These are phyloP conservation scores for Candolleomyces eurysporus DNA, from an alignment of 768 basidiomycete species.

Conservation along the genomic window DNA sequence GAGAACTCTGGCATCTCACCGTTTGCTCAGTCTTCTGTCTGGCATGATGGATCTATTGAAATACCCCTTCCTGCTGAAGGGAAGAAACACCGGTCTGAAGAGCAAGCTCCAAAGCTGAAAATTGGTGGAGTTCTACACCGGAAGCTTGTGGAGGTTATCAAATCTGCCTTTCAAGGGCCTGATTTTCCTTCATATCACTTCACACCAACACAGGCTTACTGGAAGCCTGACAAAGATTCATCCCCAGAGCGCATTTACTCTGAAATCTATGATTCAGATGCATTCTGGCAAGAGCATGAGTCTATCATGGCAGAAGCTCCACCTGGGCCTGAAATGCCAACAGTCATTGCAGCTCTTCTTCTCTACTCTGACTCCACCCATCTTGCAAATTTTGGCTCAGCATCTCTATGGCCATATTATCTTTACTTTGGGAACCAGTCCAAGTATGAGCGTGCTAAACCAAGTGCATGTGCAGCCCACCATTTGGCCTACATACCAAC, in stretches of 20 bases:
- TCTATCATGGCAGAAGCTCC: slow-evolving; percentile 21
- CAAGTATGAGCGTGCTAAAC: slow-evolving; percentile 15
- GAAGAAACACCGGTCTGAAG: slow-evolving; percentile 14
- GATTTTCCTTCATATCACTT: slow-evolving; percentile 11
- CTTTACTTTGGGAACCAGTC: slow-evolving; percentile 15
- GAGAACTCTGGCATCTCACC: not conserved
- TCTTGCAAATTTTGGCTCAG: slow-evolving; percentile 15
- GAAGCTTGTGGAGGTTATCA: slow-evolving; percentile 9
- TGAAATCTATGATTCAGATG: slow-evolving; percentile 33
- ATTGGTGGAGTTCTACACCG: slow-evolving; percentile 15
- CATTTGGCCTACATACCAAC: slow-evolving; percentile 20
- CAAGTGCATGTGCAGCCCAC: slow-evolving; percentile 9
- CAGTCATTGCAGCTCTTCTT: slow-evolving; percentile 22
- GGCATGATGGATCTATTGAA: slow-evolving; percentile 15
- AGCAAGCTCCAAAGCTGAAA: slow-evolving; percentile 14
- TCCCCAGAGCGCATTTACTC: slow-evolving; percentile 17
- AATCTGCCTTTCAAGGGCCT: slow-evolving; percentile 8
- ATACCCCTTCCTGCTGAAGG: slow-evolving; percentile 20
- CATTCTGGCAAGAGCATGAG: slow-evolving; percentile 26
- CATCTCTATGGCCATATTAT: slow-evolving; percentile 18
- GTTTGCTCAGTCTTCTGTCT: slow-evolving; percentile 4
- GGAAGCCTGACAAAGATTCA: slow-evolving; percentile 2
- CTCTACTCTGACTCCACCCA: slow-evolving; percentile 22
- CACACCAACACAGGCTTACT: slow-evolving; percentile 12
- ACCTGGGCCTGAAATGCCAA: slow-evolving; percentile 20